Evolutionary conservation across 257 asterid genomes (phyloP), one percentile per base, ranked within the genome.

Genomic region (Petunia secreta): DNA sequence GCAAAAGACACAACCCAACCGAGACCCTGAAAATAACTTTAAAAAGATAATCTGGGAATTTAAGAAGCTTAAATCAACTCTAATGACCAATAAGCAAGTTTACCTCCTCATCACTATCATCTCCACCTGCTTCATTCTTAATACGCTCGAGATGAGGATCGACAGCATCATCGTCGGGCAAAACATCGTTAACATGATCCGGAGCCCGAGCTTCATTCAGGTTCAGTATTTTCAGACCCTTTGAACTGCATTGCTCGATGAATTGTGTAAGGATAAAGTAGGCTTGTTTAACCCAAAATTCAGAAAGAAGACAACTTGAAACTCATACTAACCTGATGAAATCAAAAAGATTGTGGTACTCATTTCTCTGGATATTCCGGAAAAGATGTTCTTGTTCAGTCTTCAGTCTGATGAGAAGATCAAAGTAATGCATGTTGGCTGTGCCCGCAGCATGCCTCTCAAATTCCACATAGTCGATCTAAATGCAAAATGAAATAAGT

Each of bases 381-480:
- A 95, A 95, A 77, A 93, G 97, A 89, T 95, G 99, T 90, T 95
- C 98, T 79, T 91, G 97, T 84, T 93, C 99, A 52, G 92, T 87
- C 87, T 93, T 95, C 60, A 95, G 94, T 85, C 92, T 92, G 85
- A 95, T 81, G 58, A 91, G 97, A 78, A 95, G 91, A 88, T 95
- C 99, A 52, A 95, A 95, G 90, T 95, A 95, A 84, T 90, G 97
- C 99, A 93, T 95, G 79, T 91, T 95, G 80, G 98, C 89, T 83
- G 98, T 98, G 79, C 97, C 99, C 81, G 98, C 98, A 67, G 97
- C 89, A 63, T 95, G 98, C 89, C 99, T 91, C 88, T 93, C 95
- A 85, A 95, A 95, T 86, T 95, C 99, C 93, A 95, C 97, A 76
- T 93, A 95, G 73, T 92, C 97, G 2, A 95, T 95, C 99, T 95